Conservation (phyloP, 208 protist species). For the Acanthamoeba royreba region DNA sequence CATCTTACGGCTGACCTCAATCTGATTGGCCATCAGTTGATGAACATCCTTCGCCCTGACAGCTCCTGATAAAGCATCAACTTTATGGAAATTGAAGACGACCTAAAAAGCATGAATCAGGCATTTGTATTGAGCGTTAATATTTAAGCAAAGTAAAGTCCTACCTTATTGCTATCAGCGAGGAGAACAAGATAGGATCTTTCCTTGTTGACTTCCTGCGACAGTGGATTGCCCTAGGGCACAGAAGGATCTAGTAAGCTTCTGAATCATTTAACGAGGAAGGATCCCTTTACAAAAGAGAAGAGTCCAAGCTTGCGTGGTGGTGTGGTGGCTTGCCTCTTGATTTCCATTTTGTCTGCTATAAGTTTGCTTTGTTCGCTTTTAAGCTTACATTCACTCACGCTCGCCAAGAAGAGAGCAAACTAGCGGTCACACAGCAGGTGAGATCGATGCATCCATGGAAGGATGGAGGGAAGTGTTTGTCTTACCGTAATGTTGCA, state of each 20-base stretch:
- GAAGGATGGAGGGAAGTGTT: no score
- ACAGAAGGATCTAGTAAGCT: no score
- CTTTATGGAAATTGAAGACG: neutral
- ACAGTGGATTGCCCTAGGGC: neutral
- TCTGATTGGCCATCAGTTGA: neutral
- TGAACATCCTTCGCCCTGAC: neutral
- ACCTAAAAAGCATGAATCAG: neutral
- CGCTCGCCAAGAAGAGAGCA: neutral
- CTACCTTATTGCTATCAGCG: neutral
- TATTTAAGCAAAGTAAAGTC: neutral
- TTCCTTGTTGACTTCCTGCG: neutral
- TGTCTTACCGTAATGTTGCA: neutral
- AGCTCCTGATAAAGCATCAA: neutral
- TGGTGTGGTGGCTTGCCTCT: neutral
- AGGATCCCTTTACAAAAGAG: neutral
- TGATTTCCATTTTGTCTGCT: neutral
- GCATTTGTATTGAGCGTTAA: neutral
- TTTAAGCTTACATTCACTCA: neutral
- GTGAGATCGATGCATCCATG: no score
- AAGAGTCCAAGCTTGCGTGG: neutral
- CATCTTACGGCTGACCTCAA: neutral
- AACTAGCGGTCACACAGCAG: no score
- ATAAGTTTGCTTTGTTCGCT: neutral
- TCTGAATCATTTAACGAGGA: no score
- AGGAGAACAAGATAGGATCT: neutral